These are phyloP conservation scores for Candida coleopterorum DNA, from an alignment of 805 yeast genomes.

Conservation along the genomic window DNA sequence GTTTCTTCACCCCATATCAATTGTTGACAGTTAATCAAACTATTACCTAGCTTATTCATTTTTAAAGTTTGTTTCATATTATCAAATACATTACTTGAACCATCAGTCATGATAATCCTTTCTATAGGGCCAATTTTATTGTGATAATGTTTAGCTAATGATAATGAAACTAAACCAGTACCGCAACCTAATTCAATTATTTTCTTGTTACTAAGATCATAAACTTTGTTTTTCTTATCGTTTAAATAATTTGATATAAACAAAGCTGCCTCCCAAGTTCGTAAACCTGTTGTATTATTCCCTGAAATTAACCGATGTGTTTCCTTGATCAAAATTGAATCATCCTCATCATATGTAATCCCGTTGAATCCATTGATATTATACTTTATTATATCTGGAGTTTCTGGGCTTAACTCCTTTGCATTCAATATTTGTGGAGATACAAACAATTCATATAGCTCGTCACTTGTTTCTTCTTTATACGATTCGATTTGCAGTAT, in stretches of 20 bases:
- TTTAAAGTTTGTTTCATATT: slow-evolving; percentile 39
- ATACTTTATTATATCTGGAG: slow-evolving; percentile 34
- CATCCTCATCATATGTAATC: slow-evolving; percentile 6
- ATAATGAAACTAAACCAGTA: slow-evolving; percentile 72
- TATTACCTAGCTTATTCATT: slow-evolving; percentile 33
- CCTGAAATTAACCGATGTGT: slow-evolving; percentile 64
- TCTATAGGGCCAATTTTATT: slow-evolving; percentile 12
- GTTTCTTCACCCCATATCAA: slow-evolving; percentile 53
- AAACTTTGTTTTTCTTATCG: background rate
- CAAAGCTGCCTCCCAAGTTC: slow-evolving; percentile 94
- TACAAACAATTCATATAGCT: slow-evolving; percentile 38
- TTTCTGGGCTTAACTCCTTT: slow-evolving; percentile 30
- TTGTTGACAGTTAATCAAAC: slow-evolving; percentile 18
- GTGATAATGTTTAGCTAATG: slow-evolving; percentile 24
- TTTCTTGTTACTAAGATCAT: slow-evolving; percentile 17
- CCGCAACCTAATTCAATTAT: slow-evolving; percentile 84
- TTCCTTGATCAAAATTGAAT: slow-evolving; percentile 43
- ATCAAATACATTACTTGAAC: slow-evolving; percentile 53
- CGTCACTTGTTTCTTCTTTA: slow-evolving; percentile 32
- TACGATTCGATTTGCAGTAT: slow-evolving; percentile 29
- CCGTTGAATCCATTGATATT: slow-evolving; percentile 18
- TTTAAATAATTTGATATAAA: slow-evolving; percentile 53
- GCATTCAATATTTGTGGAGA: slow-evolving; percentile 27
- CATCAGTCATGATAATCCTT: slow-evolving; percentile 57
- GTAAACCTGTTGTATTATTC: slow-evolving; percentile 77